A percentile compares a stretch with the other conserved stretches of the same genome.
These are phyloP conservation scores for Trichosporon sp. DNA, from an alignment of 1,284 basidiomycete species.

Conservation along the genomic window DNA sequence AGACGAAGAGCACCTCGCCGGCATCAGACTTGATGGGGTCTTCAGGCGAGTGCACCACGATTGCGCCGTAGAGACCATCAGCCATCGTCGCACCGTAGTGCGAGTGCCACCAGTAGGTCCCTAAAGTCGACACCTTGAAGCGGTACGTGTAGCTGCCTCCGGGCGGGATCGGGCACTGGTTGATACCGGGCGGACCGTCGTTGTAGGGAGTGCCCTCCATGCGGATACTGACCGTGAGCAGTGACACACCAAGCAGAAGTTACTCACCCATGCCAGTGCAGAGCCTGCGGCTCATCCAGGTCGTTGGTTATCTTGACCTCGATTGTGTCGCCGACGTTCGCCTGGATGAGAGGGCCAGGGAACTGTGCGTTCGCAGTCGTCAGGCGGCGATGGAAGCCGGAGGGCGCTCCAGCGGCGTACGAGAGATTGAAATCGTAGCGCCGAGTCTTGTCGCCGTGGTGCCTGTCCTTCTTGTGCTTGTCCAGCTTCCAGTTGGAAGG, in stretches of 20 bases:
- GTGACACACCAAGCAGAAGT: not conserved
- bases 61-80: slow-evolving; percentile 40
- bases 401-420: not conserved
- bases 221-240: not conserved
- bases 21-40: slow-evolving; percentile 40
- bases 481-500: not conserved
- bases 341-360: slow-evolving; percentile 44
- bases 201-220: slow-evolving; percentile 22
- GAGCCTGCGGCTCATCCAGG: slow-evolving; percentile 34
- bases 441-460: not conserved
- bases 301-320: slow-evolving; percentile 40
- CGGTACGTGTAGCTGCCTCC: slow-evolving; percentile 60
- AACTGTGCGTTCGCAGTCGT: not conserved
- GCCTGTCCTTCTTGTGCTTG: not conserved
- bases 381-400: not conserved
- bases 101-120: slow-evolving; percentile 47
- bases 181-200: slow-evolving; percentile 46
- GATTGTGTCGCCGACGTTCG: slow-evolving; percentile 42
- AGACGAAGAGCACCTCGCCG: slow-evolving; percentile 37
- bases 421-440: not conserved
- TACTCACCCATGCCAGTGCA: slow-evolving; percentile 45
- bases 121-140: slow-evolving; percentile 40
- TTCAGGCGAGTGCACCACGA: slow-evolving; percentile 39
- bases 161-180: slow-evolving; percentile 62
- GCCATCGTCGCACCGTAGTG: slow-evolving; percentile 43